These are phyloP conservation scores for Parsonsia alboflavescens DNA, from an alignment of 257 asterid species.

Conservation along the genomic window DNA sequence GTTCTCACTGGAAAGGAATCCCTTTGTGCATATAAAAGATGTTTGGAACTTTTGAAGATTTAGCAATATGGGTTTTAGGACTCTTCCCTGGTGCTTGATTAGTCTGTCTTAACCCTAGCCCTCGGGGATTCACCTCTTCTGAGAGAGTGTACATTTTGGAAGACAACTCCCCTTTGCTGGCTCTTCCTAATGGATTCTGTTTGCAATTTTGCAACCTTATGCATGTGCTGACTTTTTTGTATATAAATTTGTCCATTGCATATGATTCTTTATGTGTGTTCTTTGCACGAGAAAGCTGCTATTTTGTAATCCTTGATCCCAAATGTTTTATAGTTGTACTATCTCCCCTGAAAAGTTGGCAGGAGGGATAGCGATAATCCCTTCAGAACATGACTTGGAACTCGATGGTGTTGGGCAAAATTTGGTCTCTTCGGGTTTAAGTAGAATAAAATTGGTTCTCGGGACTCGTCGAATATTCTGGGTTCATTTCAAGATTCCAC, in stretches of 20 bases:
- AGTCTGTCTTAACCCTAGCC: neutral
- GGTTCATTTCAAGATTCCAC: neutral
- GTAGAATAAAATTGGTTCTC: neutral
- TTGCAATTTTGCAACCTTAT: neutral
- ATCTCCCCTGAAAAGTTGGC: neutral
- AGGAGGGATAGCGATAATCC: neutral
- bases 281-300: neutral
- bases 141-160: neutral
- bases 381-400: too few relatives aligned
- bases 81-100: neutral
- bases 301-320: neutral
- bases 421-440: neutral
- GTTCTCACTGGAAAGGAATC: conserved; percentile 4
- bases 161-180: neutral
- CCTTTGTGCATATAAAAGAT: neutral
- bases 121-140: too few relatives aligned
- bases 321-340: too few relatives aligned
- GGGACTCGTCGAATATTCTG: neutral
- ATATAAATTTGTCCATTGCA: neutral
- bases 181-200: neutral
- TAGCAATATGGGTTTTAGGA: neutral
- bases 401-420: neutral
- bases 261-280: neutral
- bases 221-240: neutral
- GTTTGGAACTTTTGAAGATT: neutral